Conservation (phyloP, 345 rosid genomes). For the Acer campestre region DNA sequence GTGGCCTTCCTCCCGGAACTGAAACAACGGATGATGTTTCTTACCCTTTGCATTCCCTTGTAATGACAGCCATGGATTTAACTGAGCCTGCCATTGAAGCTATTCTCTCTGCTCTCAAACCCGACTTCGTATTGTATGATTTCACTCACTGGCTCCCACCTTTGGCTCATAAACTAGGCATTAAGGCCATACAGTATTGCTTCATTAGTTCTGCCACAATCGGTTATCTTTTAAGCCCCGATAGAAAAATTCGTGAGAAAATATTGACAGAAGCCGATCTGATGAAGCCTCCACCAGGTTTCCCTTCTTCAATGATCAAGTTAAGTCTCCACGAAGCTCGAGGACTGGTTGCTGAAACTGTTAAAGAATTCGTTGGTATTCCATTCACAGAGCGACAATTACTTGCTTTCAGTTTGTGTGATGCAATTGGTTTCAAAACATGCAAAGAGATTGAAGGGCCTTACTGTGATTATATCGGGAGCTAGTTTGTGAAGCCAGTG, state of each 20-base stretch:
- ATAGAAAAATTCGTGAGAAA: conserved; percentile 3
- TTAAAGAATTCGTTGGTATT: background rate
- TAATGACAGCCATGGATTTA: too few species aligned
- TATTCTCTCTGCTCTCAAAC: too few species aligned
- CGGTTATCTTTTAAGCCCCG: conserved; percentile 25
- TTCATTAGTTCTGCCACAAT: conserved; percentile 19
- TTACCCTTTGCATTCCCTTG: background rate
- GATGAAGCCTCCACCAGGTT: conserved; percentile 11
- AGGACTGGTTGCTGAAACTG: background rate
- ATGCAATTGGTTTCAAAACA: conserved; percentile 19
- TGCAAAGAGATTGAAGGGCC: conserved; percentile 29
- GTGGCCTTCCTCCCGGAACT: background rate
- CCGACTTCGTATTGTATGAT: too few species aligned
- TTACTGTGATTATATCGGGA: conserved; percentile 33
- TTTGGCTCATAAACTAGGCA: background rate
- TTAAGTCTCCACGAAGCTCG: conserved; percentile 23
- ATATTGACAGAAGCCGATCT: conserved; percentile 19
- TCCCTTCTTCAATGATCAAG: conserved; percentile 13
- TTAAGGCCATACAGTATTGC: conserved; percentile 25
- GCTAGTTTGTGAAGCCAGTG: conserved; percentile 28
- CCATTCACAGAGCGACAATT: conserved; percentile 1
- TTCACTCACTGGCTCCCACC: too few species aligned
- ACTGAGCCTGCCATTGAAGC: too few species aligned
- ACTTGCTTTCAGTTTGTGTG: background rate
- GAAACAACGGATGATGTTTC: conserved; percentile 40